Base-by-base conservation (phyloP, 2,329 filamentous ascomycete species). In the Fusarium buxicola region DNA sequence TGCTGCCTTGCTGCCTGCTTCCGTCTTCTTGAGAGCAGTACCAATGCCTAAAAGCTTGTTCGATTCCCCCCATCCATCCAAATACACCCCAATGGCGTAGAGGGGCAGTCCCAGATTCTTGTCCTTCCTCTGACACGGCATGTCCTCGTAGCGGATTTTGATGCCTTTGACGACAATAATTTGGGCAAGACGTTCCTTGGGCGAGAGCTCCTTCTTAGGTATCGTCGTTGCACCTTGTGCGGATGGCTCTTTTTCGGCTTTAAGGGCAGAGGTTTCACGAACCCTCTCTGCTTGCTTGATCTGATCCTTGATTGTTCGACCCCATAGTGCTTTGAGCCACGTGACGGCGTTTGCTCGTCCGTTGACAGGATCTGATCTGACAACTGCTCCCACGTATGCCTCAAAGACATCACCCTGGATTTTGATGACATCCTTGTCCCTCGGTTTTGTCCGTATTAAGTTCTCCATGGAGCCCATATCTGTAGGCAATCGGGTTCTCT, bases 371-470 rank as follows among this genome's bases (percentile, higher is more conserved):
- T 92, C 85, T 1, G 89, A 88, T 3, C 92, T 78, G 30, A 96
- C 84, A 7, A 94, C 77, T 4, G 90, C 94, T 8, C 91, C 94
- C 13, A 96, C 86, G 68, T 96, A 97, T 0, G 94, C 91, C 74
- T 98, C 94, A 69, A 97, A 96, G 15, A 97, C 84, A 72, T 98
- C 94, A 8, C 89, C 94, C 53, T 91, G 82, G 9, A 92, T 87
- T 75, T 97, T 97, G 12, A 80, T 84, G 58, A 85, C 82, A 36
- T 83, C 84, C 73, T 84, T 88, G 72, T 71, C 76, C 53, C 70
- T 83, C 7, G 73, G 73, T 10, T 62, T 71, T 12, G 69, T 69
- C 16, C 61, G 65, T 8, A 72, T 69, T 7, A 68, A 47, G 7
- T 60, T 55, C 24, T 55, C 54, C 30, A 68, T 63, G 47, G 70